These are phyloP conservation scores for Wickerhamiella lipophila DNA, from an alignment of 805 yeast genomes.

Conservation along the genomic window DNA sequence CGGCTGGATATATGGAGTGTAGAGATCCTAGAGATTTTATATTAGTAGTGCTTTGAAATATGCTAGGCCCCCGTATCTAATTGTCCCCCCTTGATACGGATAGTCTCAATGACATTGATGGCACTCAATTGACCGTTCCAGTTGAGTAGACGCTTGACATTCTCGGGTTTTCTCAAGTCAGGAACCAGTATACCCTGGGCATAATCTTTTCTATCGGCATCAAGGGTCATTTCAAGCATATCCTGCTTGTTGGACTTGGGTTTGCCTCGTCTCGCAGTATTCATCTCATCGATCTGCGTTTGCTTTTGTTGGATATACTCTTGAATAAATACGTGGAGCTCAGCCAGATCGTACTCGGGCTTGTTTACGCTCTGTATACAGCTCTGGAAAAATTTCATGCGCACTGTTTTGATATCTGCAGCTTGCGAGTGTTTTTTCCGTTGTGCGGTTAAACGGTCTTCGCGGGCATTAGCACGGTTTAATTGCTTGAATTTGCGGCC, in stretches of 20 bases:
- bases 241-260: constrained; percentile 66
- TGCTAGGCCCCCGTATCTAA: neutral
- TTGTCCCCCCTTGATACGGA: neutral
- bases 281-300: constrained; percentile 56
- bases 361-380: constrained; percentile 7
- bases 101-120: constrained; percentile 22
- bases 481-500: constrained; percentile 81
- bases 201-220: constrained; percentile 50
- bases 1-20: neutral
- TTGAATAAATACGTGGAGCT: constrained; percentile 48
- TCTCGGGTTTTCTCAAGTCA: constrained; percentile 48
- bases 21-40: no score
- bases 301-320: constrained; percentile 53
- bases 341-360: constrained; percentile 40
- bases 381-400: constrained; percentile 16
- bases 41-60: no score
- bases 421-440: constrained; percentile 45
- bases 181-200: constrained; percentile 60
- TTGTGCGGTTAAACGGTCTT: constrained; percentile 49
- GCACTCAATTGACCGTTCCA: constrained; percentile 87
- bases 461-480: constrained; percentile 77
- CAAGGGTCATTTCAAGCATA: constrained; percentile 45
- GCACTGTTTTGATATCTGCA: constrained; percentile 24
- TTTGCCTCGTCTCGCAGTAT: constrained; percentile 63
- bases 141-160: constrained; percentile 45